These are phyloP conservation scores for Zea luxurians DNA, from an alignment of 176 grass and related monocot species.

Conservation along the genomic window DNA sequence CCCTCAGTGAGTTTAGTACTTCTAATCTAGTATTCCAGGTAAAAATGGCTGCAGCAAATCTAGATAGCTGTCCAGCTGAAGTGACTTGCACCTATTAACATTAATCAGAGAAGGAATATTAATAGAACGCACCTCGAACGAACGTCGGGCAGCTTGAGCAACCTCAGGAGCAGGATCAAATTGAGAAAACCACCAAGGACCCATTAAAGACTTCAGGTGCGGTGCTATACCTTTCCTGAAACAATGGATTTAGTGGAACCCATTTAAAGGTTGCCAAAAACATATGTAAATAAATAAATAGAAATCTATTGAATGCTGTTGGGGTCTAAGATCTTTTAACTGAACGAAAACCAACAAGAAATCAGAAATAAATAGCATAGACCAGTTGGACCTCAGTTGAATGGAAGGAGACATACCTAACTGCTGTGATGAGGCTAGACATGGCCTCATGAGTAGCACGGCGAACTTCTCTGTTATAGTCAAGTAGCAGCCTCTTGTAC, in stretches of 20 bases:
- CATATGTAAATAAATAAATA: constrained; percentile 4
- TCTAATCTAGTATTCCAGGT: background rate
- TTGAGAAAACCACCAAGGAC: constrained; percentile 98
- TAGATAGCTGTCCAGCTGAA: background rate
- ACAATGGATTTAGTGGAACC: constrained; percentile 16
- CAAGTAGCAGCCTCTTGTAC: constrained; percentile 83
- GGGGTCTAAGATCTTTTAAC: constrained; percentile 9
- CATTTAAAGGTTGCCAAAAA: constrained; percentile 12
- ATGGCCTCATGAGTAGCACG: constrained; percentile 85
- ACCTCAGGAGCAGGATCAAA: constrained; percentile 92
- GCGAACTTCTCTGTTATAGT: constrained; percentile 95
- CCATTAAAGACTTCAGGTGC: constrained; percentile 92
- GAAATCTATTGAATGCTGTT: constrained; percentile 10
- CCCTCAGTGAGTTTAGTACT: background rate
- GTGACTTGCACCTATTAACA: constrained; percentile 24
- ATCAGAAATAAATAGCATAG: constrained; percentile 18
- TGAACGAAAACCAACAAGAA: constrained; percentile 2
- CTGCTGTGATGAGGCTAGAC: constrained; percentile 63
- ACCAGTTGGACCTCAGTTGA: constrained; percentile 21
- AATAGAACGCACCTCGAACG: constrained; percentile 72
- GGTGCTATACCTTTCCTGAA: constrained; percentile 90
- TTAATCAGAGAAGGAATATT: constrained; percentile 22
- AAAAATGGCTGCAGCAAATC: constrained; percentile 17
- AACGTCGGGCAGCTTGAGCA: constrained; percentile 78
- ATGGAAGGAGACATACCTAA: constrained; percentile 62